Evolutionary conservation across 805 yeast species (phyloP).

Genomic region (Candida parachauliodes): DNA sequence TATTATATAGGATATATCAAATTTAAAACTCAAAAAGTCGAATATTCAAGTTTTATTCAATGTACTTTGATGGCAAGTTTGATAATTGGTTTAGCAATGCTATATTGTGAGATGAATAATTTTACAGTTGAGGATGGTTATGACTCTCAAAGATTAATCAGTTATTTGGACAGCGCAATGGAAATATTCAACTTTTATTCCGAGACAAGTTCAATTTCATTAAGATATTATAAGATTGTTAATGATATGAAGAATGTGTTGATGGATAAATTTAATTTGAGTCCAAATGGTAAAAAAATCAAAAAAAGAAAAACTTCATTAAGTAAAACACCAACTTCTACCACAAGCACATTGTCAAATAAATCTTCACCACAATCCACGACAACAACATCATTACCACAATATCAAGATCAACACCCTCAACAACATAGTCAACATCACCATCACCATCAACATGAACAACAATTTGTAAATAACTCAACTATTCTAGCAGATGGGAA

Average conservation of each 20-base stretch:
- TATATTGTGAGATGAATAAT: conserved; percentile 5
- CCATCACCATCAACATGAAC: background rate
- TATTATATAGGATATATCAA: conserved; percentile 11
- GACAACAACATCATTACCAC: background rate
- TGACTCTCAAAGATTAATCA: conserved; percentile 4
- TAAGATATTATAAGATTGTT: conserved; percentile 3
- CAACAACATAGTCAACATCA: background rate
- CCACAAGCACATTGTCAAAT: background rate
- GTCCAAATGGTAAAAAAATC: conserved; percentile 6
- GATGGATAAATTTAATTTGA: conserved; percentile 8
- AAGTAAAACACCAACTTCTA: background rate
- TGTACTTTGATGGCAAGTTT: conserved; percentile 12
- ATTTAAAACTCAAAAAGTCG: conserved; percentile 8
- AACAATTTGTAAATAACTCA: background rate
- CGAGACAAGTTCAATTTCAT: conserved; percentile 1
- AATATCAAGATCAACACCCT: background rate
- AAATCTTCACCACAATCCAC: background rate
- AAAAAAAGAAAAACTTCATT: background rate
- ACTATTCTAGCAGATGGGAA: background rate
- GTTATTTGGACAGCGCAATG: conserved; percentile 7
- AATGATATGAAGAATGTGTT: conserved; percentile 2
- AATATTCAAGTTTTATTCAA: conserved; percentile 11
- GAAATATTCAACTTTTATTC: conserved; percentile 7
- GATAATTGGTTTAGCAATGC: conserved; percentile 9
- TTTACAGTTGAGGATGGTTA: conserved; percentile 7